Conservation (phyloP, 441 rosid genomes). For the Erodium trifolium region DNA sequence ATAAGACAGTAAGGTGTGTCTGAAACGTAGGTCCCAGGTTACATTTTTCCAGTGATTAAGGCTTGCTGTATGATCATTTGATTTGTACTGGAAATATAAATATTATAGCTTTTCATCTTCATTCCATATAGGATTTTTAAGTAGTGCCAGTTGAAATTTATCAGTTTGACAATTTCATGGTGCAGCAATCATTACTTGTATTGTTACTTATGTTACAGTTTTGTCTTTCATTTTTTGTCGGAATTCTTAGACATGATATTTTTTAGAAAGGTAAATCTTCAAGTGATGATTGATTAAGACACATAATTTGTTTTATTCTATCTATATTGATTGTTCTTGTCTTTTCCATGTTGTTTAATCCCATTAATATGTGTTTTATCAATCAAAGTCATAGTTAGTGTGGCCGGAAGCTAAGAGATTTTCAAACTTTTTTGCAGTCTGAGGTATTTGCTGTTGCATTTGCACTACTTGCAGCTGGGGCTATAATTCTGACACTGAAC, state of each 20-base stretch:
- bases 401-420: not conserved
- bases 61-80: too few relatives aligned
- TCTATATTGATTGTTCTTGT: not conserved
- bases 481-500: slow-evolving; percentile 81
- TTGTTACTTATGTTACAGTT: not conserved
- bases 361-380: not conserved
- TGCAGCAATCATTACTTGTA: not conserved
- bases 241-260: not conserved
- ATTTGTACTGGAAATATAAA: too few relatives aligned
- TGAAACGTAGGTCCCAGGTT: too few relatives aligned
- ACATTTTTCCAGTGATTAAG: too few relatives aligned
- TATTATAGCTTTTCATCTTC: too few relatives aligned
- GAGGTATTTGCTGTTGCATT: slow-evolving; percentile 97
- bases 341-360: not conserved
- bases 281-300: not conserved
- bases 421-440: slow-evolving; percentile 39
- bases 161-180: too few relatives aligned
- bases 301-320: not conserved
- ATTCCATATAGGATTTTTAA: too few relatives aligned
- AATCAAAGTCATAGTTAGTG: not conserved
- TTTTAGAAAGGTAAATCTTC: not conserved
- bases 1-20: too few relatives aligned
- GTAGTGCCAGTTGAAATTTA: too few relatives aligned
- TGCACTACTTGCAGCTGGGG: slow-evolving; percentile 90
- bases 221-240: too few relatives aligned